Evolutionary conservation across 768 basidiomycete genomes (phyloP), one percentile per base, ranked within the genome.

Genomic region (Xanthoconium purpureum): DNA sequence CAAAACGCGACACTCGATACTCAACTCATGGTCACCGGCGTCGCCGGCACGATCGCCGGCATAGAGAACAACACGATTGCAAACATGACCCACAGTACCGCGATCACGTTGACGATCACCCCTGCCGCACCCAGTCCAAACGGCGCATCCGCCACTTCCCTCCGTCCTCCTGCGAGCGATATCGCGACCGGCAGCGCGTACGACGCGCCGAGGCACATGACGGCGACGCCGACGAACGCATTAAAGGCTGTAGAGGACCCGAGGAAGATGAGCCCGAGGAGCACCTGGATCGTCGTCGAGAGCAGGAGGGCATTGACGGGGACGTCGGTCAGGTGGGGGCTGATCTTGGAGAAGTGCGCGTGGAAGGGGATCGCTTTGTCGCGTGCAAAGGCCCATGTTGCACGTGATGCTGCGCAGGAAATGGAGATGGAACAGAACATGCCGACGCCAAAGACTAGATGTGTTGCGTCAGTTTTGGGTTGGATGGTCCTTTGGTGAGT

Each of bases 321-420:
- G 6, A 85, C 78, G 59, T 79, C 80, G 30, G 72, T 64, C 10
- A 74, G 56, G 38, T 67, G 60, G 9, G 70, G 66, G 40, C 74
- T 73, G 63, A 87, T 74, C 47, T 71, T 72, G 8, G 78, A 70
- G 72, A 85, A 85, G 54, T 74, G 63, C 12, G 56, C 47, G 36
- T 80, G 76, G 43, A 80, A 77, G 2, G 85, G 87, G 40, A 88
- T 81, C 1, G 82, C 87, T 56, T 78, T 78, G 71, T 88, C 87
- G 3, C 87, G 78, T 0, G 85, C 82, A 66, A 88, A 88, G 45
- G 82, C 82, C 87, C 85, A 88, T 3, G 85, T 87, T 32, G 83
- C 81, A 17, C 86, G 81, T 13, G 85, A 87, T 37, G 85, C 82
- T 10, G 84, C 85, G 50, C 83, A 85, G 39, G 80, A 80, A 58